These are phyloP conservation scores for Thoreauomyces humboldtii DNA, from an alignment of 192 early-diverging fungal species.

Conservation along the genomic window DNA sequence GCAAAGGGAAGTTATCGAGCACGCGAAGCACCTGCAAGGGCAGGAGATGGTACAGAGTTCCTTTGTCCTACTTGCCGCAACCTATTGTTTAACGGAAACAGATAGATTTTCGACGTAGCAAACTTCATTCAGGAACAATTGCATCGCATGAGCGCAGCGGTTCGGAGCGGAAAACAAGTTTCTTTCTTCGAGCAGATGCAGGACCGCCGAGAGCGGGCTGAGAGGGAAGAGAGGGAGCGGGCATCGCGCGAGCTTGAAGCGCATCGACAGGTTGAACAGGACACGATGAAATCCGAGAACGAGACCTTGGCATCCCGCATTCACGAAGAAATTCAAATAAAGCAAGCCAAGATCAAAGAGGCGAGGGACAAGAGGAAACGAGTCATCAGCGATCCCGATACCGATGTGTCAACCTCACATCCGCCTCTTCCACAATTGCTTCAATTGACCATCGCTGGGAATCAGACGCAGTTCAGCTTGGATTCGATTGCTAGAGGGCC, in stretches of 20 bases:
- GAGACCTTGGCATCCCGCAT: conserved; percentile 22
- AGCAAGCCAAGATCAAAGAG: conserved; percentile 22
- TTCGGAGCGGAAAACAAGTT: conserved; percentile 30
- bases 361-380: conserved; percentile 19
- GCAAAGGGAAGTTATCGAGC: too few species aligned
- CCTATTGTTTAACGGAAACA: too few species aligned
- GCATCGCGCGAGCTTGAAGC: not conserved
- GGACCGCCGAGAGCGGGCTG: conserved; percentile 19
- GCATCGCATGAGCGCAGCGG: conserved; percentile 23
- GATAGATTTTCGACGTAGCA: conserved; percentile 31
- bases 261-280: conserved; percentile 10
- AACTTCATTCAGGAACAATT: conserved; percentile 34
- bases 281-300: conserved; percentile 25
- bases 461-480: not conserved
- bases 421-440: not conserved
- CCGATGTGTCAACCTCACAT: not conserved
- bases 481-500: conserved; percentile 24
- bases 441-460: too few species aligned
- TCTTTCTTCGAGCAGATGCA: conserved; percentile 47
- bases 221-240: conserved; percentile 24
- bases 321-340: conserved; percentile 25
- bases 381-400: not conserved
- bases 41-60: too few species aligned
- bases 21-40: too few species aligned
- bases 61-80: too few species aligned